Percentiles rank a stretch among this genome's conserved stretches.
Evolutionary conservation across 257 asterid genomes (phyloP).

Genomic region (Nyctanthes arbortristis): DNA sequence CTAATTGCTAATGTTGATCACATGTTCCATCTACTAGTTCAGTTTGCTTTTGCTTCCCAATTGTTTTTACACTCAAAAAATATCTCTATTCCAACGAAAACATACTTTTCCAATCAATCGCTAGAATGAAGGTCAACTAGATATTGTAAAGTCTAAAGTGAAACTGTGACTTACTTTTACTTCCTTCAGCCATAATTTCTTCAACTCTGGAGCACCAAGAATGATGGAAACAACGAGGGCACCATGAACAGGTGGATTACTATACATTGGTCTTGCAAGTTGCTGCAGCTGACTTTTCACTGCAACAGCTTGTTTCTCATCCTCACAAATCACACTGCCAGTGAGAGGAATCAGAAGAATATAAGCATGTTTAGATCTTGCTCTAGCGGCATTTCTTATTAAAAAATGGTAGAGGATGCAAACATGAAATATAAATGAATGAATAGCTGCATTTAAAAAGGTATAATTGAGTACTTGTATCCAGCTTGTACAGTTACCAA

Average conservation of each 20-base stretch:
- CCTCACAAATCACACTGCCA: slow-evolving; percentile 85
- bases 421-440: neutral
- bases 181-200: slow-evolving; percentile 86
- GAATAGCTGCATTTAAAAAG: neutral
- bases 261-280: slow-evolving; percentile 97
- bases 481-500: neutral
- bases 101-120: neutral
- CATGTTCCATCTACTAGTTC: neutral
- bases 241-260: slow-evolving; percentile 97
- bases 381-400: neutral
- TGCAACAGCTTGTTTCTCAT: slow-evolving; percentile 87
- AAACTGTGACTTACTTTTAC: slow-evolving; percentile 65
- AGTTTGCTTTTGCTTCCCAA: neutral
- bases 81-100: neutral
- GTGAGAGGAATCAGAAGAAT: slow-evolving; percentile 14
- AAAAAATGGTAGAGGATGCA: neutral
- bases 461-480: neutral
- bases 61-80: neutral
- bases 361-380: neutral
- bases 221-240: slow-evolving; percentile 80
- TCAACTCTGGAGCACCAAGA: slow-evolving; percentile 83
- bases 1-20: neutral
- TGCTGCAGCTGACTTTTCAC: slow-evolving; percentile 99
- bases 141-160: neutral
- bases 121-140: neutral